phyloP scores from a whole-genome alignment of 1,284 basidiomycete species.

The Austroboletus niveus region DNA sequence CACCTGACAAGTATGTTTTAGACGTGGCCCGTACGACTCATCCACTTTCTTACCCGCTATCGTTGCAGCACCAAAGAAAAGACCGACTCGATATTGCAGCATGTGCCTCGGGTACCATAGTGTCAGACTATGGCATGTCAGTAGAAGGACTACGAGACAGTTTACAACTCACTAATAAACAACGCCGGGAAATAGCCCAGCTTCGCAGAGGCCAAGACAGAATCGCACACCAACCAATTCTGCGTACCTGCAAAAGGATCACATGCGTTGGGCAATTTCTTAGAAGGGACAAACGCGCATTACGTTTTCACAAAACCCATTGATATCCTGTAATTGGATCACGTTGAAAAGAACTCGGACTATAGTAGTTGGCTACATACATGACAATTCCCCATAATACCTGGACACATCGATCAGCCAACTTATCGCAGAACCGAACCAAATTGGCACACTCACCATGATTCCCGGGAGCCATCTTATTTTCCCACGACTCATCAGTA shows the following conservation, averaged over 20 bases:
- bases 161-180: constrained; percentile 53
- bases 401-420: constrained; percentile 25
- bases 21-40: not conserved
- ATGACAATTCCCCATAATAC: constrained; percentile 49
- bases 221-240: constrained; percentile 60
- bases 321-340: constrained; percentile 44
- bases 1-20: constrained; percentile 28
- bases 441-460: constrained; percentile 35
- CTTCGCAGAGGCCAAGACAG: constrained; percentile 64
- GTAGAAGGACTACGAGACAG: constrained; percentile 27
- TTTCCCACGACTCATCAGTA: constrained; percentile 5
- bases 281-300: not conserved
- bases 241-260: constrained; percentile 43
- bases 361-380: constrained; percentile 28
- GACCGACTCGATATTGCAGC: constrained; percentile 37
- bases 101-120: constrained; percentile 37
- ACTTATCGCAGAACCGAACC: not conserved
- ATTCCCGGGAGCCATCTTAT: constrained; percentile 41
- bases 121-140: constrained; percentile 23
- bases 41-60: constrained; percentile 16
- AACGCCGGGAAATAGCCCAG: constrained; percentile 68
- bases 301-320: constrained; percentile 70
- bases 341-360: not conserved
- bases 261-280: not conserved
- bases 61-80: constrained; percentile 38